Conservation (phyloP, 768 basidiomycete genomes). For the Astraeus odoratus region DNA sequence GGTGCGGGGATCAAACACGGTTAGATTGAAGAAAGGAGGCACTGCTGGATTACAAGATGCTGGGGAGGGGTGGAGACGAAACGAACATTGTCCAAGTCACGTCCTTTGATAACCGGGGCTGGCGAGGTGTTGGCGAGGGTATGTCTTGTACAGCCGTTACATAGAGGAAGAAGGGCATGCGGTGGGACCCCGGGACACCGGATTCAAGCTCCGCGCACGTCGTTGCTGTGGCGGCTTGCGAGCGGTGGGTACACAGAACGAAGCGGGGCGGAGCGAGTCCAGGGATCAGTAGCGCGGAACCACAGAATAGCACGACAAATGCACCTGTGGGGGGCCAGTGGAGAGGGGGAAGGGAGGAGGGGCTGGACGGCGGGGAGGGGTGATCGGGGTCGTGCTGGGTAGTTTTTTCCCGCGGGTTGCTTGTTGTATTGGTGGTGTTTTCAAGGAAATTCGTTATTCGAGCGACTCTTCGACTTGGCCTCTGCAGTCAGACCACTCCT, state of each 20-base stretch:
- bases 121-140: background rate
- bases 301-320: background rate
- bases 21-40: too few species aligned
- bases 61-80: too few species aligned
- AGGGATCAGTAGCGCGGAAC: background rate
- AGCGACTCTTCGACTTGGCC: slow-evolving; percentile 26
- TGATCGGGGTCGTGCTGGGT: background rate
- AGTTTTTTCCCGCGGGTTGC: slow-evolving; percentile 23
- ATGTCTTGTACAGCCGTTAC: background rate
- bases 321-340: background rate
- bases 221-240: slow-evolving; percentile 4
- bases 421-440: slow-evolving; percentile 17
- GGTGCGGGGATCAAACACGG: too few species aligned
- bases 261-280: too few species aligned
- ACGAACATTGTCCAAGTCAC: background rate
- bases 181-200: slow-evolving; percentile 20
- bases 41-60: too few species aligned
- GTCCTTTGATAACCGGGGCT: background rate
- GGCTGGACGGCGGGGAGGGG: background rate
- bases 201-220: slow-evolving; percentile 28
- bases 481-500: slow-evolving; percentile 19
- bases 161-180: slow-evolving; percentile 8
- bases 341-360: background rate
- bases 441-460: slow-evolving; percentile 24
- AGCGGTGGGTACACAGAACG: background rate